Evolutionary conservation across 257 asterid genomes (phyloP), one percentile per base, ranked within the genome.

Genomic region (Phtheirospermum japonicum): DNA sequence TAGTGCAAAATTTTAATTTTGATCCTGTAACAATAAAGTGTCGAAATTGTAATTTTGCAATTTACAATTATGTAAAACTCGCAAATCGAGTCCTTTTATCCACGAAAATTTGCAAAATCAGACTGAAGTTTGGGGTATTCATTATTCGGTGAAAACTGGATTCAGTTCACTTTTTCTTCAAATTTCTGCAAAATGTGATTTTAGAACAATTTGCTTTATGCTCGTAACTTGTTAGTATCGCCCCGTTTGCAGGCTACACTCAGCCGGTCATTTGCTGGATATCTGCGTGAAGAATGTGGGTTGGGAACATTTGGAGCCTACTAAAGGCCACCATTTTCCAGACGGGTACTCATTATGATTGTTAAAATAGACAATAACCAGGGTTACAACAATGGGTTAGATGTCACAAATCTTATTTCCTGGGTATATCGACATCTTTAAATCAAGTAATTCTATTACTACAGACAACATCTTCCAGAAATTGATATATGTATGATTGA

Each of bases 251-350:
- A 89, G 95, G 86, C 79, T 87, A 36, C 97, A 86, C 74, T 84
- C 94, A 23, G 92, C 92, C 51, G 95, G 95, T 58, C 97, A 89
- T 81, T 75, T 89, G 76, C 81, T 86, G 58, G 97, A 86, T 80
- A 50, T 76, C 56, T 86, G 95, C 62, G 81, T 87, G 82, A 72
- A 71, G 61, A 84, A 68, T 63, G 84, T 83, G 23, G 97, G 94
- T 42, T 86, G 86, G 83, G 88, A 74, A 65, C 86, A 87, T 71
- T 74, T 89, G 69, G 87, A 81, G 76, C 87, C 94, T 6, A 34
- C 75, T 13, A 87, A 89, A 68, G 97, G 78, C 5, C 79, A 87
- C 82, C 95, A 89, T 73, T 87, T 89, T 63, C 76, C 91, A 0
- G 89, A 83, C 40, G 88, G 94, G 97, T 89, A 86, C 61, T 80